These are phyloP conservation scores for Dothidotthia symphoricarpi DNA, from an alignment of 2,329 filamentous ascomycete genomes.

Conservation along the genomic window DNA sequence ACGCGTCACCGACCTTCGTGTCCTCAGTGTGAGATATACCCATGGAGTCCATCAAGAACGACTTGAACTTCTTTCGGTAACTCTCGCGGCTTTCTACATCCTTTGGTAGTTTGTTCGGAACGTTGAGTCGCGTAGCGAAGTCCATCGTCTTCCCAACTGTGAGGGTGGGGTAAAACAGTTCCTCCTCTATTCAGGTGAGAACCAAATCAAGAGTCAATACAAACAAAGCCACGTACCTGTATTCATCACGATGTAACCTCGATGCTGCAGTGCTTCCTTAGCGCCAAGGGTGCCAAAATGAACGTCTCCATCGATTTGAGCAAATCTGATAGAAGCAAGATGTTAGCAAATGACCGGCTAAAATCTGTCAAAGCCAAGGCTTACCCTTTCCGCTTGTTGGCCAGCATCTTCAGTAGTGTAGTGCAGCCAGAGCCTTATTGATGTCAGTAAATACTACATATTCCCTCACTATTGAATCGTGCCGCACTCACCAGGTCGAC, in stretches of 20 bases:
- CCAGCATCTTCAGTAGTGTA: constrained; percentile 69
- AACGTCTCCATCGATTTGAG: constrained; percentile 65
- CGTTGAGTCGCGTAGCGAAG: constrained; percentile 58
- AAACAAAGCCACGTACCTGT: constrained; percentile 26
- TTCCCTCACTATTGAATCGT: too few species aligned
- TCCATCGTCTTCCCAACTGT: constrained; percentile 55
- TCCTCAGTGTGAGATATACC: constrained; percentile 54
- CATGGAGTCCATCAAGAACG: constrained; percentile 53
- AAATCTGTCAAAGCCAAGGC: not conserved
- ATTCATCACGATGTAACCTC: constrained; percentile 69
- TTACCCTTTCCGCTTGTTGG: constrained; percentile 55
- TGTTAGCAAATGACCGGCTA: not conserved
- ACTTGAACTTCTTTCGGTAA: constrained; percentile 48
- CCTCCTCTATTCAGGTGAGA: too few species aligned
- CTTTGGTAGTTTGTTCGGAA: constrained; percentile 55
- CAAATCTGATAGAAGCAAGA: constrained; percentile 67
- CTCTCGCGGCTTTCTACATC: constrained; percentile 48
- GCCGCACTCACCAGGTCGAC: too few species aligned
- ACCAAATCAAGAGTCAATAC: too few species aligned
- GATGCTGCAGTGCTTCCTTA: constrained; percentile 73
- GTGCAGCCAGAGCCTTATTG: constrained; percentile 27
- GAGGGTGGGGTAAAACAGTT: constrained; percentile 53
- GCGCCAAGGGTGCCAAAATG: constrained; percentile 55
- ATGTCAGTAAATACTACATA: too few species aligned
- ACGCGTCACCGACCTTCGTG: constrained; percentile 68